Evolutionary conservation across 768 basidiomycete genomes (phyloP), one percentile per base, ranked within the genome.

Genomic region (Tulasnella sp.): DNA sequence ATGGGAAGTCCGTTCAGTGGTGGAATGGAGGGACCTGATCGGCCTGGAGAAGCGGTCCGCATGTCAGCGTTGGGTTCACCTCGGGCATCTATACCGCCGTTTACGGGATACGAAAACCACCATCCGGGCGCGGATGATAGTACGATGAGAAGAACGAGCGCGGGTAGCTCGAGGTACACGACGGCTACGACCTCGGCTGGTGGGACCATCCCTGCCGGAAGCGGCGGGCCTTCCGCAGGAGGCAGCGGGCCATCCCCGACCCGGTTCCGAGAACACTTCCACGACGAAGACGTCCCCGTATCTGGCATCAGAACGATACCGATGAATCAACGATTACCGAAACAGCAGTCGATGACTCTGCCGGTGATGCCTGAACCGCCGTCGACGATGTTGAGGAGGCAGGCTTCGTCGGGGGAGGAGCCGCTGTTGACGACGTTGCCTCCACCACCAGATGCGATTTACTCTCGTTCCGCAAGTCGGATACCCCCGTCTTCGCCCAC

Each of bases 391-490:
- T n/a, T 49, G 49, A 49, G 49, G 49, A 49, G 49, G 67, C 38
- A 68, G 67, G 38, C 22, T 6, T 38, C 37, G 37, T 70, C 69
- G 19, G n/a, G 31, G 19, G 69, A 31, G 37, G 69, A 70, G 34
- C 29, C 15, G 29, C 73, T 52, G 5, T 54, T 54, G 54, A 7
- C 73, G 34, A 34, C 31, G 37, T 34, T 58, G 8, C 73, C 73
- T 12, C 37, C 73, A 19, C 73, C 73, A 11, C 45, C 54, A 15
- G 52, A 58, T 58, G 34, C 73, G 15, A 52, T 74, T 6, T 74
- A 74, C 25, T 74, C 73, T 54, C 73, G 52, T 37, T 74, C 73
- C 19, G 14, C 38, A 3, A 64, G 58, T 42, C 71, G 71, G 5
- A 34, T 40, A 40, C 42, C 52, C 9, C 52, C 73, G 36, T 58